Base-by-base conservation (phyloP, 2,329 filamentous ascomycete species). In the Blastomyces emzantsi region DNA sequence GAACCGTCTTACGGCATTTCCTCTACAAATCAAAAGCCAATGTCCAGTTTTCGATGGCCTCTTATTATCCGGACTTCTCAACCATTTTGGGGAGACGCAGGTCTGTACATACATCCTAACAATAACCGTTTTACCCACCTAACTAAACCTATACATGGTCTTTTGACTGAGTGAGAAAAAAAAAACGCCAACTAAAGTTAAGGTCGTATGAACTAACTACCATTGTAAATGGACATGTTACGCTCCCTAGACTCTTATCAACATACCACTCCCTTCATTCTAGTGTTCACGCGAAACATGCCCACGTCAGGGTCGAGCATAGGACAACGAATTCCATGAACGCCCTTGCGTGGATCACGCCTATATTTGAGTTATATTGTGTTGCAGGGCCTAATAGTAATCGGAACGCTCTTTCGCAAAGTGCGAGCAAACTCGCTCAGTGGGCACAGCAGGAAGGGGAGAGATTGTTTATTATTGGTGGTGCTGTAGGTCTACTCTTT, bases 371-470 rank as follows among this genome's bases (percentile, higher is more conserved):
- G 74, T 85, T 99, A 65, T 99, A 97, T 77, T 95, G 91, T 71
- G 87, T 99, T n/a, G 91, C 92, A 22, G 90, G 90, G 0, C 89
- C 90, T 2, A 87, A 77, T 28, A 82, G 82, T 30, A 80, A 80
- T 61, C 76, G 85, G 52, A 82, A 82, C 62, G 85, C 86, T 13
- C 81, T 99, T 70, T 90, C 90, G 11, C 89, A 93, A 73, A 90
- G 89, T 13, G 93, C 92, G 43, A 96, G 94, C 73, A 88, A 89
- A 76, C 86, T 99, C 60, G 87, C 95, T 6, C 90, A 94, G 72
- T 99, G 93, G 92, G 88, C 93, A 1, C 88, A 90, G 72, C 83
- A 87, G 68, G 94, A 99, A 76, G 93, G 97, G 76, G 92, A 97
- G 76, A 82, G 94, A 64, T 80, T 97, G 6, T 99, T 99, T 73